Evolutionary conservation across 768 basidiomycete genomes (phyloP).

Genomic region (Auricularia sp.): DNA sequence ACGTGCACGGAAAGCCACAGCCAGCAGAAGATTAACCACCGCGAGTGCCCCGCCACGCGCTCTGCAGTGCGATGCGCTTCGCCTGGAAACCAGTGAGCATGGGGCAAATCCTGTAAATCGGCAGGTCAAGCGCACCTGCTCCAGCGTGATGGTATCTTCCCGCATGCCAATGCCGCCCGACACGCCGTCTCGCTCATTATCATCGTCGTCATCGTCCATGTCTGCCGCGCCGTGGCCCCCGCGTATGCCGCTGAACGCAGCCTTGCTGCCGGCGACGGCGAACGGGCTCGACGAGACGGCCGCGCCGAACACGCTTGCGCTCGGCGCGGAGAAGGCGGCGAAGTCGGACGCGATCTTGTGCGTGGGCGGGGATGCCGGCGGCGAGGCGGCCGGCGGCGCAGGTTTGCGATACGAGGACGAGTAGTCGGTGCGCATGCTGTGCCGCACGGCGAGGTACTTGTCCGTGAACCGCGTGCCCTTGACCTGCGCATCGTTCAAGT

Average conservation of each 20-base stretch:
- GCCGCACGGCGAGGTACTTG: slow-evolving; percentile 77
- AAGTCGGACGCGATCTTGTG: slow-evolving; percentile 87
- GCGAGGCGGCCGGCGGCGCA: slow-evolving; percentile 14
- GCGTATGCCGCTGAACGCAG: slow-evolving; percentile 76
- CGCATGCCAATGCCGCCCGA: slow-evolving; percentile 62
- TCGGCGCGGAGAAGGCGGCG: slow-evolving; percentile 71
- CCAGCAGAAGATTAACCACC: slow-evolving; percentile 22
- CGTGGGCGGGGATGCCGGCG: slow-evolving; percentile 48
- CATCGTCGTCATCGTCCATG: slow-evolving; percentile 65
- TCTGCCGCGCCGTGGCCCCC: slow-evolving; percentile 37
- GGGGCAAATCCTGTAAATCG: background rate
- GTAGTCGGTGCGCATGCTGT: slow-evolving; percentile 39
- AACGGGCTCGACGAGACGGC: slow-evolving; percentile 75
- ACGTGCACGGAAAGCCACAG: background rate
- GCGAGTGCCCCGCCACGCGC: slow-evolving; percentile 71
- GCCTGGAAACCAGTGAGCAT: slow-evolving; percentile 37
- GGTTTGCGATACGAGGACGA: slow-evolving; percentile 33
- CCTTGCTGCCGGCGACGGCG: slow-evolving; percentile 67
- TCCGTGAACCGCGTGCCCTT: slow-evolving; percentile 95
- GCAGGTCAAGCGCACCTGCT: slow-evolving; percentile 51
- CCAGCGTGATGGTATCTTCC: slow-evolving; percentile 82
- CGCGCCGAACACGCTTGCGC: slow-evolving; percentile 74
- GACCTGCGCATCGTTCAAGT: slow-evolving; percentile 41
- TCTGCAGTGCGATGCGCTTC: slow-evolving; percentile 78
- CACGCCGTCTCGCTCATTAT: slow-evolving; percentile 43